Conservation (phyloP, 805 yeast species). For the Citeromyces matritensis region DNA sequence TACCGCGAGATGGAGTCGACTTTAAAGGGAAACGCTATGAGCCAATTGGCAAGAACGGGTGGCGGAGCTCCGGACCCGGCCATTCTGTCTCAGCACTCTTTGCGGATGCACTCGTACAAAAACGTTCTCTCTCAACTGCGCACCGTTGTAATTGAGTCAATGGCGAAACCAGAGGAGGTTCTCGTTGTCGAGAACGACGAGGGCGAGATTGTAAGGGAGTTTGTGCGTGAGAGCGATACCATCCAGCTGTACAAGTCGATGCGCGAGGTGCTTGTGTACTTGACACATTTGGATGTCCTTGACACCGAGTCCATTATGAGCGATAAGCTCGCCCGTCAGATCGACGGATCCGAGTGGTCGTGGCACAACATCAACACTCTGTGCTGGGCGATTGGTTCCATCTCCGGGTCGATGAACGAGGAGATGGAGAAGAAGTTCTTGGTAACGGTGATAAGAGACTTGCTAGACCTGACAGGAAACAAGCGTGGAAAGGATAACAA, state of each 20-base stretch:
- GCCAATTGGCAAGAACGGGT: constrained; percentile 46
- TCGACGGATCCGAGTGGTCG: constrained; percentile 97
- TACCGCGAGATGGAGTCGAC: constrained; percentile 81
- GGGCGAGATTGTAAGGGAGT: constrained; percentile 96
- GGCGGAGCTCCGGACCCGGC: constrained; percentile 86
- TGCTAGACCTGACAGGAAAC: constrained; percentile 84
- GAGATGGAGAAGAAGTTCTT: constrained; percentile 91
- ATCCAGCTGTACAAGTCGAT: constrained; percentile 88
- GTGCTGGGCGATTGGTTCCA: constrained; percentile 99
- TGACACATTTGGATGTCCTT: constrained; percentile 88
- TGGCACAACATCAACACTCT: constrained; percentile 96
- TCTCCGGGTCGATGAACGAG: constrained; percentile 97
- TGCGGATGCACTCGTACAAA: constrained; percentile 78
- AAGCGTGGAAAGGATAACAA: constrained; percentile 96
- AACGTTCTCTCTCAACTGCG: constrained; percentile 70
- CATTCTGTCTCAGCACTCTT: constrained; percentile 57
- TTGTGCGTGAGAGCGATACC: constrained; percentile 93
- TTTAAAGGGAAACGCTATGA: constrained; percentile 56
- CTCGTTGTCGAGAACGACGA: constrained; percentile 95
- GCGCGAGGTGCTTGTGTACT: constrained; percentile 89
- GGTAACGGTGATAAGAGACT: constrained; percentile 85
- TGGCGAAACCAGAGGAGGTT: constrained; percentile 98
- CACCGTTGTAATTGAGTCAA: constrained; percentile 86
- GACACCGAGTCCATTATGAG: constrained; percentile 93
- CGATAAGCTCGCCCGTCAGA: constrained; percentile 79